Evolutionary conservation across 805 yeast species (phyloP), one percentile per base, ranked within the genome.

Genomic region (Candida succiphila): DNA sequence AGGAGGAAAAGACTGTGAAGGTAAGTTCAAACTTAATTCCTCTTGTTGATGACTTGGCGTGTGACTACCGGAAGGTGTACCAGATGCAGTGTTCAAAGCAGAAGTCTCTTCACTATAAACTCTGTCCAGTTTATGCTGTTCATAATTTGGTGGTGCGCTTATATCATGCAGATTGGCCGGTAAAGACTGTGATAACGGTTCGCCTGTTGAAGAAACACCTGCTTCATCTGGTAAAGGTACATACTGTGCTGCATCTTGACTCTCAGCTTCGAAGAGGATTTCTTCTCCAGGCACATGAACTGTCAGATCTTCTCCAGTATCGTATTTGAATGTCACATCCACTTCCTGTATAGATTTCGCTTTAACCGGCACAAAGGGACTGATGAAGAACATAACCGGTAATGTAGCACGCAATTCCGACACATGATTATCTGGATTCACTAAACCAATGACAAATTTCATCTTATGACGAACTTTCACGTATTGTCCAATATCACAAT

Each of bases 351-450:
- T 34, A 9, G 42, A 54, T 40, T 54, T 61, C 2, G 80, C 78
- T 14, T 72, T 63, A 14, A 89, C 65, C 1, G 89, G 72, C 5
- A 92, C 82, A 52, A 83, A 82, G 6, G 97, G 96, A 5, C 75
- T 67, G 13, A 59, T 46, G 35, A 59, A 59, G 8, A 58, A 31
- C 3, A 48, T 71, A 4, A 89, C 65, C 0, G 97, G 97, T 41
- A 89, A 62, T 0, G 96, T 80, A 0, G 96, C 96, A 22, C 97
- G 66, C 32, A 89, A 63, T 54, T 88, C 96, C 1, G 96, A 85
- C 3, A 80, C 77, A 51, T 89, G 97, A 3, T 95, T 95, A 54
- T 87, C 96, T 1, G 94, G 81, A 51, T 92, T 89, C 27, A 75
- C 57, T 41, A 92, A 65, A 2, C 85, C 80, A 37, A 92, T 74